These are phyloP conservation scores for Capsicum pubescens DNA, from an alignment of 257 asterid species.

Conservation along the genomic window DNA sequence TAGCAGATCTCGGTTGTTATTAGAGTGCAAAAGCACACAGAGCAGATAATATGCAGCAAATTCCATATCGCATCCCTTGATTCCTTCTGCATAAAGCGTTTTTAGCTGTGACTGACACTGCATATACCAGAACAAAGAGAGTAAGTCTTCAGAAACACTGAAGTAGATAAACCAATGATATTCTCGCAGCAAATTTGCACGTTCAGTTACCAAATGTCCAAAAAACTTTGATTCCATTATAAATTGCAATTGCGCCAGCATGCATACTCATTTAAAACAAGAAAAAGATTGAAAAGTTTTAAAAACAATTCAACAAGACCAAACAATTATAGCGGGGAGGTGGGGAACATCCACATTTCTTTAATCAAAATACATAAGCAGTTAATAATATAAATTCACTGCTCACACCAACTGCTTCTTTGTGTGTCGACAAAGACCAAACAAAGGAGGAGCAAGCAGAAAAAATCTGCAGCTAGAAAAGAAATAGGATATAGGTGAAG, in stretches of 20 bases:
- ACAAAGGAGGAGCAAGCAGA: background rate
- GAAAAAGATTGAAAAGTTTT: background rate
- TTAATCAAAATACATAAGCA: background rate
- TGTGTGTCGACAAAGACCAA: background rate
- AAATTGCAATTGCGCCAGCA: slow-evolving; percentile 1
- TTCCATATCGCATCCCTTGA: slow-evolving; percentile 89
- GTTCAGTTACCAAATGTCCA: background rate
- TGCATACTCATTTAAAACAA: slow-evolving; percentile 5
- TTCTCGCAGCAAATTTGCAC: background rate
- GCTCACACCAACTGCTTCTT: slow-evolving; percentile 11
- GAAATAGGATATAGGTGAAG: slow-evolving; percentile 21
- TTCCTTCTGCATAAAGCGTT: slow-evolving; percentile 95
- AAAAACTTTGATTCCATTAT: slow-evolving; percentile 1
- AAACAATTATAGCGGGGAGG: background rate
- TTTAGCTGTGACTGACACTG: slow-evolving; percentile 98
- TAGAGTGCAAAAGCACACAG: slow-evolving; percentile 85
- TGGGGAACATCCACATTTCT: background rate
- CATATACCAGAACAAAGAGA: slow-evolving; percentile 42
- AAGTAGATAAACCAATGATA: background rate
- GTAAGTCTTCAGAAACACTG: slow-evolving; percentile 31
- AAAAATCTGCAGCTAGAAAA: slow-evolving; percentile 1
- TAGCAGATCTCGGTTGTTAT: slow-evolving; percentile 87
- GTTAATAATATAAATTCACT: background rate
- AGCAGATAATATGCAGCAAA: slow-evolving; percentile 94
- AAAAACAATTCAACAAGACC: background rate